These are phyloP conservation scores for Panaeolus papilionaceus DNA, from an alignment of 768 basidiomycete genomes.

Conservation along the genomic window DNA sequence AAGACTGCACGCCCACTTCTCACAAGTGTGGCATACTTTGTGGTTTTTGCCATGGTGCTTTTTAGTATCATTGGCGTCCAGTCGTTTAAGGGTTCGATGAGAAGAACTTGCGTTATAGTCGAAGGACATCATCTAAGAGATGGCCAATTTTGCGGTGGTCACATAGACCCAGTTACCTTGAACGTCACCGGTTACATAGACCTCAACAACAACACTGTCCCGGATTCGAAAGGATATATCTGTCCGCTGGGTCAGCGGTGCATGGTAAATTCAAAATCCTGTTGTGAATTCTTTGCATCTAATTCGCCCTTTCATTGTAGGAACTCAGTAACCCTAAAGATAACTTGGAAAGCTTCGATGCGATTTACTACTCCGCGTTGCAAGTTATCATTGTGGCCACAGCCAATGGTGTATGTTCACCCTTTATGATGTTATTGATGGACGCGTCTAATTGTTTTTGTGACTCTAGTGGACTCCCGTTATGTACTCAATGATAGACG, in stretches of 20 bases:
- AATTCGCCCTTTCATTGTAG: slow-evolving; percentile 37
- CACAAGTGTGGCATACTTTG: slow-evolving; percentile 89
- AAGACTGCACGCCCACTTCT: slow-evolving; percentile 92
- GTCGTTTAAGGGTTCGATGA: slow-evolving; percentile 86
- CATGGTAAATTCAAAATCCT: slow-evolving; percentile 50
- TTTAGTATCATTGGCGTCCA: slow-evolving; percentile 97
- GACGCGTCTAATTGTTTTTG: neutral
- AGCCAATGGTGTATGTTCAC: slow-evolving; percentile 69
- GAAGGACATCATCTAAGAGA: slow-evolving; percentile 52
- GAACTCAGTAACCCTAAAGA: slow-evolving; percentile 69
- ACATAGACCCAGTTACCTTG: slow-evolving; percentile 67
- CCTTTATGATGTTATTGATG: neutral
- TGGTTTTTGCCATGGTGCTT: slow-evolving; percentile 85
- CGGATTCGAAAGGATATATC: slow-evolving; percentile 77
- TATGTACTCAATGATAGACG: slow-evolving; percentile 90
- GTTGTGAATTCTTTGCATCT: neutral
- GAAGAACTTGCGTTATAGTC: slow-evolving; percentile 65
- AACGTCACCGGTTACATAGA: slow-evolving; percentile 44
- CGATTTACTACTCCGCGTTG: slow-evolving; percentile 78
- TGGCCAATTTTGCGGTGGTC: slow-evolving; percentile 79
- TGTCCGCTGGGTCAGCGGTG: slow-evolving; percentile 90
- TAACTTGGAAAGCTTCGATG: slow-evolving; percentile 85
- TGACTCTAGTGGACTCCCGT: slow-evolving; percentile 67
- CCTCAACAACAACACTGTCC: slow-evolving; percentile 33
- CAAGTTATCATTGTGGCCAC: slow-evolving; percentile 88